A percentile compares a stretch with the other conserved stretches of the same genome.
phyloP scores from a whole-genome alignment of 2,329 filamentous ascomycete species.

The Apiospora saccharicola region DNA sequence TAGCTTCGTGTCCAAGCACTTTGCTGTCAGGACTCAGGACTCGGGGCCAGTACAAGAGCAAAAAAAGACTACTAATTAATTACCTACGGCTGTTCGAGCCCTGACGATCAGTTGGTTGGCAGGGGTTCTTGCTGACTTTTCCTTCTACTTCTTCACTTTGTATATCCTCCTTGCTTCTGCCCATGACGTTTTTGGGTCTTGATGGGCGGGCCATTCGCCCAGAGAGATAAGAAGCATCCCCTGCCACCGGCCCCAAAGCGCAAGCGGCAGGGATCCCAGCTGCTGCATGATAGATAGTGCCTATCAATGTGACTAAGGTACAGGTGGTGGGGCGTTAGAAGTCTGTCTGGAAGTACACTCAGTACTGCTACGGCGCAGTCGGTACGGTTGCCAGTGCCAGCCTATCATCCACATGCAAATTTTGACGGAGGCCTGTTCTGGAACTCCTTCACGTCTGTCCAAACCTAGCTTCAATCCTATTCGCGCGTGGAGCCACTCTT shows the following conservation, averaged over 20 bases:
- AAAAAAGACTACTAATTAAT: neutral
- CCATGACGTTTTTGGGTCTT: neutral
- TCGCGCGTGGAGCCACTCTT: conserved; percentile 12
- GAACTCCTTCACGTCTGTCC: conserved; percentile 5
- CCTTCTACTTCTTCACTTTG: neutral
- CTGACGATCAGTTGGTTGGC: neutral
- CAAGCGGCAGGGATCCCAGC: neutral
- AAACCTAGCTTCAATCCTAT: conserved; percentile 17
- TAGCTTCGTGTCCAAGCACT: neutral
- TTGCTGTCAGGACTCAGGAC: neutral
- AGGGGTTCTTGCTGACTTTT: neutral
- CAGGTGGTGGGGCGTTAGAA: no score
- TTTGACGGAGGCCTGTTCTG: conserved; percentile 3
- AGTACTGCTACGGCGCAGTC: no score
- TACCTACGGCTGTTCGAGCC: neutral
- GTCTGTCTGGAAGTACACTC: no score
- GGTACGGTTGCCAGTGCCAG: neutral
- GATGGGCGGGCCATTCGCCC: neutral
- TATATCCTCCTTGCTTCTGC: neutral
- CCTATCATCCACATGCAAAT: conserved; percentile 21
- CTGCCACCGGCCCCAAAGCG: neutral
- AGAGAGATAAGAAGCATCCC: neutral
- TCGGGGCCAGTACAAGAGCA: neutral
- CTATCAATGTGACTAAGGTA: no score
- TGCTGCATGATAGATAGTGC: neutral